phyloP scores from a whole-genome alignment of 225 moss, liverwort and hornwort genomes.

The Pseudoscleropodium purum region DNA sequence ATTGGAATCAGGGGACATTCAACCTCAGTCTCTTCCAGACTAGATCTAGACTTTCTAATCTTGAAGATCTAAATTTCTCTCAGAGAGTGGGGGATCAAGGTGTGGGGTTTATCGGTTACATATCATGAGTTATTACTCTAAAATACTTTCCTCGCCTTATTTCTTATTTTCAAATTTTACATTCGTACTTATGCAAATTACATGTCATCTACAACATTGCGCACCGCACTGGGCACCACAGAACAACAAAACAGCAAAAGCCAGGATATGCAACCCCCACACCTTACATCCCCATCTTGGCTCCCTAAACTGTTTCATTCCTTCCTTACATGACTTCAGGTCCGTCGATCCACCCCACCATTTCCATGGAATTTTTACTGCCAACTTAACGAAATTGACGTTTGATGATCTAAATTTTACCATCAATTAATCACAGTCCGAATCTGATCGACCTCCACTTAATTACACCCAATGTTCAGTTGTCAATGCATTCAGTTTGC shows the following conservation, averaged over 20 bases:
- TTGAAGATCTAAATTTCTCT: neutral
- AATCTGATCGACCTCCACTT: neutral
- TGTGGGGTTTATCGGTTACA: neutral
- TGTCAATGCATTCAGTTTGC: neutral
- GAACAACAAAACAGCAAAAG: neutral
- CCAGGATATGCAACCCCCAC: neutral
- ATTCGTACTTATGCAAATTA: neutral
- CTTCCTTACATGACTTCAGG: neutral
- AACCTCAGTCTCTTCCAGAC: neutral
- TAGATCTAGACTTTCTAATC: neutral
- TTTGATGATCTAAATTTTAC: neutral
- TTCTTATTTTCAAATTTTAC: neutral
- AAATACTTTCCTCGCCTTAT: neutral
- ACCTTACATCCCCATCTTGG: neutral
- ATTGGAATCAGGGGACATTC: neutral
- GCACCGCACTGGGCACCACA: neutral
- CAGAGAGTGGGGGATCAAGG: neutral
- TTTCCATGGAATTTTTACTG: neutral
- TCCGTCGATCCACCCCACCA: neutral
- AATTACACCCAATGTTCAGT: neutral
- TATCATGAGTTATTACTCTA: neutral
- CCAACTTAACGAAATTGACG: neutral
- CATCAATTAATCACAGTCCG: neutral
- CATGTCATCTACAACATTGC: neutral
- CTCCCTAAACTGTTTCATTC: neutral